Conservation (phyloP, 2,329 filamentous ascomycete genomes). For the Fusarium sarcochroum region DNA sequence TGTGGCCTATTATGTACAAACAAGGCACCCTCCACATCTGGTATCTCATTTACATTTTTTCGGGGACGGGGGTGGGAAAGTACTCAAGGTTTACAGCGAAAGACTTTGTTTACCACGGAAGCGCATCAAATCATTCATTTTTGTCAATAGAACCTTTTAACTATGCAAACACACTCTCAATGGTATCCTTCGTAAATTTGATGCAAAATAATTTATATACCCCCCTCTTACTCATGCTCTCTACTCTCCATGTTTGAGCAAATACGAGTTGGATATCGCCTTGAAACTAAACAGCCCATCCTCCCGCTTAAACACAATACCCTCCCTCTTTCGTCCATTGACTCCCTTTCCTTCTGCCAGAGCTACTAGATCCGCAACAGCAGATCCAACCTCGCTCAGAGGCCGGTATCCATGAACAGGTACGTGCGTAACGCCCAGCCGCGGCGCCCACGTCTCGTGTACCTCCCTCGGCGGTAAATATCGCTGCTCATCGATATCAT, state of each 20-base stretch:
- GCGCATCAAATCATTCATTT: conserved; percentile 48
- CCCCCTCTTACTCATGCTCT: no score
- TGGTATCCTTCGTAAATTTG: conserved; percentile 46
- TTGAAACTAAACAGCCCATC: conserved; percentile 44
- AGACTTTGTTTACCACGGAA: conserved; percentile 50
- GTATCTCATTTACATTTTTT: conserved; percentile 32
- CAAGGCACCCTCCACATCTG: conserved; percentile 5
- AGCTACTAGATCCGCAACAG: conserved; percentile 34
- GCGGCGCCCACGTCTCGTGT: conserved; percentile 45
- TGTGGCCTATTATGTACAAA: conserved; percentile 31
- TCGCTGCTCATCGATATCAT: conserved; percentile 50
- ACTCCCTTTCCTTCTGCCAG: conserved; percentile 43
- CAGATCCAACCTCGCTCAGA: conserved; percentile 29
- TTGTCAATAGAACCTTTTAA: conserved; percentile 51
- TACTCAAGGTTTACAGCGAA: conserved; percentile 36
- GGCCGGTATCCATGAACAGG: conserved; percentile 43
- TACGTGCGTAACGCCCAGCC: conserved; percentile 53
- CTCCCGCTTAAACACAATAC: conserved; percentile 44
- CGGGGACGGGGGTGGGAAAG: conserved; percentile 26
- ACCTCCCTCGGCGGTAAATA: conserved; percentile 49
- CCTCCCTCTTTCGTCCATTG: conserved; percentile 44
- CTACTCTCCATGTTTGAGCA: conserved; percentile 47
- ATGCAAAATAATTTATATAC: conserved; percentile 10
- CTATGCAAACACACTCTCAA: conserved; percentile 44
- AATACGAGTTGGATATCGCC: conserved; percentile 48